A percentile compares a stretch with the other conserved stretches of the same genome.
Evolutionary conservation across 2,329 filamentous ascomycete species (phyloP).

Genomic region (Pyrenophora teres): DNA sequence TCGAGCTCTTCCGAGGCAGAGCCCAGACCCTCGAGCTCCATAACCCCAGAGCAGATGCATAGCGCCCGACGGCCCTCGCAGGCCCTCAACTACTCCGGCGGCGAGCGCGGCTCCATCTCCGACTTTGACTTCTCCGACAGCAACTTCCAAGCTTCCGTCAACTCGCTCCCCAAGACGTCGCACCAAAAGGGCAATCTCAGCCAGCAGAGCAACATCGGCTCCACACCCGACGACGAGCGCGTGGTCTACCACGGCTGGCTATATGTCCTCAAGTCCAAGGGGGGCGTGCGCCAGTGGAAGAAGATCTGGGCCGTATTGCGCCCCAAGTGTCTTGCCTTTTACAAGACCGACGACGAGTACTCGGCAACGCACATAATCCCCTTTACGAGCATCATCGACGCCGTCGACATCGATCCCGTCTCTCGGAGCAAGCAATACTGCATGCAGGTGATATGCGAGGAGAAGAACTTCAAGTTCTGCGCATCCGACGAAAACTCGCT

Average conservation of each 20-base stretch:
- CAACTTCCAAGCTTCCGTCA: conserved; percentile 59
- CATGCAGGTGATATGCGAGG: conserved; percentile 90
- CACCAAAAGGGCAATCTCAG: conserved; percentile 59
- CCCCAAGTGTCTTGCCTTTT: conserved; percentile 81
- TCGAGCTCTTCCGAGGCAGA: conserved; percentile 56
- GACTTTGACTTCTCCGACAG: conserved; percentile 88
- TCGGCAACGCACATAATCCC: conserved; percentile 81
- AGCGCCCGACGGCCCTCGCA: conserved; percentile 63
- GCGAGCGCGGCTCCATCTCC: conserved; percentile 76
- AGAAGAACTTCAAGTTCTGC: conserved; percentile 64
- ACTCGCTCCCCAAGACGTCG: conserved; percentile 43
- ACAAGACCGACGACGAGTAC: conserved; percentile 92
- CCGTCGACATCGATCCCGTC: conserved; percentile 88
- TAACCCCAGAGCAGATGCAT: conserved; percentile 38
- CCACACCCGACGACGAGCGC: conserved; percentile 70
- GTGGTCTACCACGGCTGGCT: conserved; percentile 95
- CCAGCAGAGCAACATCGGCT: conserved; percentile 62
- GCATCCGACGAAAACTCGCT: conserved; percentile 79
- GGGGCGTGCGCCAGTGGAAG: conserved; percentile 91
- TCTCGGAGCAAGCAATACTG: conserved; percentile 84
- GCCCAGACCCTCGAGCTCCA: conserved; percentile 33
- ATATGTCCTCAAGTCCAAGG: conserved; percentile 79
- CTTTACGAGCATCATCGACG: conserved; percentile 79
- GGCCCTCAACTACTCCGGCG: conserved; percentile 65
- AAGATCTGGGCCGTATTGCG: conserved; percentile 91